These are phyloP conservation scores for Leccinellum rugosiceps DNA, from an alignment of 768 basidiomycete genomes.

Conservation along the genomic window DNA sequence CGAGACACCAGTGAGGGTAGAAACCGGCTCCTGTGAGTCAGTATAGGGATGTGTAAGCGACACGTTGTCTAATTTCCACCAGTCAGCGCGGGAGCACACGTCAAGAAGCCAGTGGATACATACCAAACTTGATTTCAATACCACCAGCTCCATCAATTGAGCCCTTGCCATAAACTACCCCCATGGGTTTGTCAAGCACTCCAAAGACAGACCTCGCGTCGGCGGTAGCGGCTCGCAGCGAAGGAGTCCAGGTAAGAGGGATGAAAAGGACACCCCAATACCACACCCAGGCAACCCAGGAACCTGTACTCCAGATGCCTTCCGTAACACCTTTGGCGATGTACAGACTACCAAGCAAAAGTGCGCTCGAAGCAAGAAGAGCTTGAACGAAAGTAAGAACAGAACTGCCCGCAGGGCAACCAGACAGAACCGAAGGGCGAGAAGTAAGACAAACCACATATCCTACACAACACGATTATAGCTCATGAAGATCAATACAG, in stretches of 20 bases:
- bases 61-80: conserved; percentile 61
- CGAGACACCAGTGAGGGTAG: conserved; percentile 71
- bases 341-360: conserved; percentile 61
- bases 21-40: conserved; percentile 52
- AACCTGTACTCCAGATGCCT: conserved; percentile 26
- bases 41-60: conserved; percentile 66
- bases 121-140: conserved; percentile 87
- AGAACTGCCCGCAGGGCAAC: conserved; percentile 1
- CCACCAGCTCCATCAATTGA: conserved; percentile 66
- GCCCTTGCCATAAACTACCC: conserved; percentile 80
- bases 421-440: conserved; percentile 8
- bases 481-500: neutral
- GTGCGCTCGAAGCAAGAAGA: conserved; percentile 75
- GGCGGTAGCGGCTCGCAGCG: conserved; percentile 74
- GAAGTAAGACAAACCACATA: conserved; percentile 12
- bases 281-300: conserved; percentile 30
- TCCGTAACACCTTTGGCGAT: conserved; percentile 28
- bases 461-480: conserved; percentile 10
- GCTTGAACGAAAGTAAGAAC: conserved; percentile 54
- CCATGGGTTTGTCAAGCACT: conserved; percentile 76
- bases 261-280: conserved; percentile 33
- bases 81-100: neutral
- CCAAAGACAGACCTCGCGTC: conserved; percentile 77
- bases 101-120: conserved; percentile 16
- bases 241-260: conserved; percentile 26